Base-by-base conservation (phyloP, 192 early-diverging fungal species). In the Umbelopsis sp. region DNA sequence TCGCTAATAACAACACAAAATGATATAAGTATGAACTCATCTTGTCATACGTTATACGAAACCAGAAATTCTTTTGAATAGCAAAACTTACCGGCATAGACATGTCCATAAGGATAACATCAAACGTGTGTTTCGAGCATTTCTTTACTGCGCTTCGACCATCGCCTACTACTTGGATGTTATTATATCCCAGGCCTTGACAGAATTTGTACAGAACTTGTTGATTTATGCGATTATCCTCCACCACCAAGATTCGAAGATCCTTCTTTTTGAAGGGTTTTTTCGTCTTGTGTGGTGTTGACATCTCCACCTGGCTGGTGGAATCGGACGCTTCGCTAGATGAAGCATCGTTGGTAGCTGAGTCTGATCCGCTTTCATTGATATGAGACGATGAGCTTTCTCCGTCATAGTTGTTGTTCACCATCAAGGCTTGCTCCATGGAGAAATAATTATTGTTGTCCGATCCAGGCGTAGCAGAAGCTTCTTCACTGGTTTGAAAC, bases 361-460 rank as follows among this genome's bases (percentile, higher is more conserved):
- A 27, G 1, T 61, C 55, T 1, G 55, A 61, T 35, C 55, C 55
- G 12, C 55, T 61, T 27, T 61, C 55, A 7, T 25, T 61, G 13
- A 27, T 3, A n/a, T 61, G 27, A 30, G 55, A 61, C 3, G 55
- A 61, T 15, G 18, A 61, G 11, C 3, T 15, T n/a, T 27, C 25
- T 16, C 30, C 23, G 10, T 52, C 67, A 16, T 69, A 69, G 5
- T 18, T 52, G 30, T 69, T 69, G 22, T 49, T 69, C 1, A 69
- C 67, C n/a, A 69, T 48, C 67, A 69, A 49, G 16, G 67, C 67
- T 25, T 52, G 67, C 23, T 69, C 67, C 67, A 52, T 52, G 0
- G 51, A 49, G 49, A 69, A 69, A 30, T 52, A 69, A 49, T 69
- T 52, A n/a, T 69, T 69, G 30, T 30, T 69, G 10, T 69, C 67